Conservation (phyloP, 2,329 filamentous ascomycete genomes). For the Colletotrichum trifolii region DNA sequence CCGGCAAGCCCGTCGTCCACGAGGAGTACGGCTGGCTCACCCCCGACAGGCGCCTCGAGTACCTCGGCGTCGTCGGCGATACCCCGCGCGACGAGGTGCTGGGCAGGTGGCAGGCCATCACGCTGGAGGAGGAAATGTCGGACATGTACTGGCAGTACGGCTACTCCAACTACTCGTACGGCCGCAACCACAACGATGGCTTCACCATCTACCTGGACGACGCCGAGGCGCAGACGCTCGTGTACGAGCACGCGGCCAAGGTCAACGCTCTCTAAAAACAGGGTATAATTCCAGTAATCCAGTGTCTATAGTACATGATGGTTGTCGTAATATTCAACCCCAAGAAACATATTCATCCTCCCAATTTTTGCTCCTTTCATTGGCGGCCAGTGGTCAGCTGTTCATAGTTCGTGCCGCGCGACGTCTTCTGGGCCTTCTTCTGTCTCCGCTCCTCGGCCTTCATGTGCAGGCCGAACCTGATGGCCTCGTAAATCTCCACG, state of each 20-base stretch:
- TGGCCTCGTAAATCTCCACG: constrained; percentile 24
- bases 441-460: constrained; percentile 27
- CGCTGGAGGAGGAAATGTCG: constrained; percentile 57
- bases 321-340: neutral
- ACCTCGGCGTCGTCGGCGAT: constrained; percentile 55
- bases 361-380: neutral
- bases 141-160: constrained; percentile 70
- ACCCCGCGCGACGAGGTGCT: constrained; percentile 57
- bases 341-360: neutral
- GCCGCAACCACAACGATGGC: constrained; percentile 65
- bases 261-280: constrained; percentile 44
- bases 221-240: constrained; percentile 55
- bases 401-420: neutral
- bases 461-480: constrained; percentile 26
- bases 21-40: constrained; percentile 68
- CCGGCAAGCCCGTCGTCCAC: constrained; percentile 64
- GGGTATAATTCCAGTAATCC: neutral
- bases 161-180: constrained; percentile 61
- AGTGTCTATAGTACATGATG: too few relatives aligned
- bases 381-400: neutral
- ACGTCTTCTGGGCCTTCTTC: neutral
- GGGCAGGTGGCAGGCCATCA: constrained; percentile 61
- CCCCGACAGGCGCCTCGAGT: constrained; percentile 57
- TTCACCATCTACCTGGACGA: constrained; percentile 66
- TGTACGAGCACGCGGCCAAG: constrained; percentile 56